Base-by-base conservation (phyloP, 345 rosid genomes). In the Carallia brachiata region DNA sequence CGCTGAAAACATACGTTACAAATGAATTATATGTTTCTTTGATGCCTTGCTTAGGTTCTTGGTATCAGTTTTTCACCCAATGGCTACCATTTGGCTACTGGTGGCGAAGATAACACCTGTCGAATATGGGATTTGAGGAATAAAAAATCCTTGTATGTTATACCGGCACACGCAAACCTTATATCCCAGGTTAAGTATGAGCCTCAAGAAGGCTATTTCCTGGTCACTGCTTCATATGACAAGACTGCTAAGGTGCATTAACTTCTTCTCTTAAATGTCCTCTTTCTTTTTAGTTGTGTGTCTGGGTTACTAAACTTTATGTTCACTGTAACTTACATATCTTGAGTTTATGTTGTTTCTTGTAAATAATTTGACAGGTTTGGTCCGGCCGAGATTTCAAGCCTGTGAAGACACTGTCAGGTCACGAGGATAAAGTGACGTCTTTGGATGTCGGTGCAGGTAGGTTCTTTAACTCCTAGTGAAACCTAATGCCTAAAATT, bases 81-180 rank as follows among this genome's bases (percentile, higher is more conserved):
- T 84, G 98, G 99, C 23, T 89, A 92, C 79, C 99, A 96, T 83
- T 77, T 92, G 71, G 97, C 98, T 15, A 92, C 97, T 31, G 97
- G 98, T 47, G 93, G 98, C 47, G 98, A 90, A 75, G 99, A 96
- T 71, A 96, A 92, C 73, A 90, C 91, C 19, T 96, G 99, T 64
- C 86, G 97, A 44, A 87, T 96, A 70, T 95, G 97, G 98, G 99
- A 95, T 80, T 81, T 95, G 58, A 88, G 98, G 83, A 90, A 90
- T 94, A 89, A 86, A 66, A 92, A 76, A 75, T 84, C 97, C 8
- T 64, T 95, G 48, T 95, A 92, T 62, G 65, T 71, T 32, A 96
- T 90, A 76, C 99, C 96, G 57, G 95, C 99, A n/a, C 99, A 92
- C 78, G 79, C 97, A 6, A 96, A 96, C 80, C 95, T 90, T 12